Conservation (phyloP, 2,329 filamentous ascomycete genomes). For the Talaromyces pinophilus region DNA sequence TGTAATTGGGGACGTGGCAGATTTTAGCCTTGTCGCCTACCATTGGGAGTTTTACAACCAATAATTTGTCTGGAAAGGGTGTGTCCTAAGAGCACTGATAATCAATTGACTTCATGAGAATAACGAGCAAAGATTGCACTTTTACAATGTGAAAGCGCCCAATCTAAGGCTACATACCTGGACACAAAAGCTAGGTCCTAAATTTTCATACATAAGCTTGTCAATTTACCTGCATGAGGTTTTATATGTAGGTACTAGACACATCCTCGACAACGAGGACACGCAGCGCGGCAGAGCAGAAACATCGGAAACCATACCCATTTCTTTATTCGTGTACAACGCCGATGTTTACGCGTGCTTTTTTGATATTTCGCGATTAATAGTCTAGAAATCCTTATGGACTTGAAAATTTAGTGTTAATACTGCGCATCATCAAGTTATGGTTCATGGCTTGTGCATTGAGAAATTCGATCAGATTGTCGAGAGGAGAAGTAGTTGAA, state of each 20-base stretch:
- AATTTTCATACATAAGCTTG: neutral
- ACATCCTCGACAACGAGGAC: neutral
- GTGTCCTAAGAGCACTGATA: neutral
- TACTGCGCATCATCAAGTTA: neutral
- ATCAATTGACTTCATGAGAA: neutral
- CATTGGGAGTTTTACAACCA: neutral
- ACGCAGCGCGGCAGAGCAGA: neutral
- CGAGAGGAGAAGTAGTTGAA: neutral
- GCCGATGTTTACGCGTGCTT: neutral
- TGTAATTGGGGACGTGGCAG: neutral
- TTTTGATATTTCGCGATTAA: neutral
- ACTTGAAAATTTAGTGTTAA: neutral
- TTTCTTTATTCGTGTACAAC: neutral
- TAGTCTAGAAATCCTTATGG: neutral
- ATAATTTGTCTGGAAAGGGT: neutral
- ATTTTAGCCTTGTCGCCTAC: neutral
- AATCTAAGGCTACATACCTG: neutral
- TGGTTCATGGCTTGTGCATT: neutral
- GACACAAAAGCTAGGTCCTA: neutral
- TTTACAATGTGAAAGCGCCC: neutral
- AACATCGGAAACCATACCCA: neutral
- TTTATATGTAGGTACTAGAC: neutral
- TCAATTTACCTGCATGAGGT: neutral
- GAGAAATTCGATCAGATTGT: neutral
- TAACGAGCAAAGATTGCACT: neutral